phyloP scores from a whole-genome alignment of 495 filamentous ascomycete genomes.

The Trichoderma reesei region DNA sequence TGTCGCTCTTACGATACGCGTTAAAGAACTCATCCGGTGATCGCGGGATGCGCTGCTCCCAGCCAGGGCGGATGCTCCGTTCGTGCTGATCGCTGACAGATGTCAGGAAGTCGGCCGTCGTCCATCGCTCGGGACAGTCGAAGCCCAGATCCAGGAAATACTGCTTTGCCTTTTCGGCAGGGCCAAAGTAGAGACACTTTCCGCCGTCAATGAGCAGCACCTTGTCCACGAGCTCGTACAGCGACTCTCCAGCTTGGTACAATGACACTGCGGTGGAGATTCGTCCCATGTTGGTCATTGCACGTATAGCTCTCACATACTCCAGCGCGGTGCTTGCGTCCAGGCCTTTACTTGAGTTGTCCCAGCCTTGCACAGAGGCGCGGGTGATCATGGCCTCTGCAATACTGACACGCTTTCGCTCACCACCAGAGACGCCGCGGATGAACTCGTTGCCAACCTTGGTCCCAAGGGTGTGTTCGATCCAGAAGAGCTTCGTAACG shows the following conservation, averaged over 20 bases:
- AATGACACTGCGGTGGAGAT: conserved; percentile 53
- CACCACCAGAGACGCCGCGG: conserved; percentile 52
- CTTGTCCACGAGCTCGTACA: conserved; percentile 63
- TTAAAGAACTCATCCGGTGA: conserved; percentile 61
- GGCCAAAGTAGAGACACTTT: conserved; percentile 59
- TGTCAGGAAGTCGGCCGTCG: conserved; percentile 63
- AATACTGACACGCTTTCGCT: conserved; percentile 39
- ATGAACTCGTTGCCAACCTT: conserved; percentile 71
- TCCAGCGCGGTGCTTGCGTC: conserved; percentile 40
- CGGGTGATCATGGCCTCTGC: conserved; percentile 25
- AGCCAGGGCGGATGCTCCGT: conserved; percentile 50
- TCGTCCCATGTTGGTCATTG: conserved; percentile 45
- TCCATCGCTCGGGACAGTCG: conserved; percentile 43
- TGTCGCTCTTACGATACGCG: conserved; percentile 46
- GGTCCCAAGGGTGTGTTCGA: conserved; percentile 62
- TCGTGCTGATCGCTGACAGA: conserved; percentile 60
- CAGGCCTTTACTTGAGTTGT: conserved; percentile 42
- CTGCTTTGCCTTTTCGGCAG: conserved; percentile 43
- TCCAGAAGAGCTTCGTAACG: conserved; percentile 53
- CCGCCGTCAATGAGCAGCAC: conserved; percentile 57
- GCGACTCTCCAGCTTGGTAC: conserved; percentile 60
- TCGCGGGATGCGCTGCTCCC: conserved; percentile 54
- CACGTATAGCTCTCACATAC: conserved; percentile 36
- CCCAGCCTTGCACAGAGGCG: conserved; percentile 35
- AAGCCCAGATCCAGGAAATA: conserved; percentile 57